Percentiles rank a stretch among this genome's conserved stretches.
Evolutionary conservation across 768 basidiomycete species (phyloP).

Genomic region (Auriculariales sp.): DNA sequence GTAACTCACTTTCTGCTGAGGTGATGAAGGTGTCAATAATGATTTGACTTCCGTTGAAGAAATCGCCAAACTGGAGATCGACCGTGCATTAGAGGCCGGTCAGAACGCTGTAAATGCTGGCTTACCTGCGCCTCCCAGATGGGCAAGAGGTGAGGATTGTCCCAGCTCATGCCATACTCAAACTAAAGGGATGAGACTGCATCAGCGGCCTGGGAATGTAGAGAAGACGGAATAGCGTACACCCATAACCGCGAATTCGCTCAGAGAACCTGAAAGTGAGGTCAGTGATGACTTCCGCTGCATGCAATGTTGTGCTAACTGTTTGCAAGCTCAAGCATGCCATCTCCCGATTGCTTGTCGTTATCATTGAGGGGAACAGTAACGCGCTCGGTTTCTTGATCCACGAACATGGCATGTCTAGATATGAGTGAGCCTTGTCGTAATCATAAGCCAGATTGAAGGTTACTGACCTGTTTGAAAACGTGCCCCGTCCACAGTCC

Average conservation of each 20-base stretch:
- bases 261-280: conserved; percentile 52
- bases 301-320: conserved; percentile 36
- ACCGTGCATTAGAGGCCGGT: neutral
- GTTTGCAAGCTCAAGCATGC: conserved; percentile 75
- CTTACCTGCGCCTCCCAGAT: conserved; percentile 87
- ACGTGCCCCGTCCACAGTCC: no score
- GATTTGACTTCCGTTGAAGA: conserved; percentile 80
- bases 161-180: conserved; percentile 86
- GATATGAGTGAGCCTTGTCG: neutral
- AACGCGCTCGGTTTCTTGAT: conserved; percentile 71
- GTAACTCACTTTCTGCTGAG: conserved; percentile 59
- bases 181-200: conserved; percentile 33
- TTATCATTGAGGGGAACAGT: conserved; percentile 67
- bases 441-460: no score
- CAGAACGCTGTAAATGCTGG: neutral
- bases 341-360: conserved; percentile 15
- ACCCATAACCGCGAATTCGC: conserved; percentile 79
- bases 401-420: conserved; percentile 82
- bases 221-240: conserved; percentile 34
- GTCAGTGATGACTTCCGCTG: neutral
- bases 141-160: conserved; percentile 61
- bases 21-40: conserved; percentile 83
- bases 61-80: conserved; percentile 62
- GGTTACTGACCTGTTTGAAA: conserved; percentile 60
- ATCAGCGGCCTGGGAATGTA: neutral